These are phyloP conservation scores for Isoetes taiwanensis DNA, from an alignment of 75 land plant genomes.

Conservation along the genomic window DNA sequence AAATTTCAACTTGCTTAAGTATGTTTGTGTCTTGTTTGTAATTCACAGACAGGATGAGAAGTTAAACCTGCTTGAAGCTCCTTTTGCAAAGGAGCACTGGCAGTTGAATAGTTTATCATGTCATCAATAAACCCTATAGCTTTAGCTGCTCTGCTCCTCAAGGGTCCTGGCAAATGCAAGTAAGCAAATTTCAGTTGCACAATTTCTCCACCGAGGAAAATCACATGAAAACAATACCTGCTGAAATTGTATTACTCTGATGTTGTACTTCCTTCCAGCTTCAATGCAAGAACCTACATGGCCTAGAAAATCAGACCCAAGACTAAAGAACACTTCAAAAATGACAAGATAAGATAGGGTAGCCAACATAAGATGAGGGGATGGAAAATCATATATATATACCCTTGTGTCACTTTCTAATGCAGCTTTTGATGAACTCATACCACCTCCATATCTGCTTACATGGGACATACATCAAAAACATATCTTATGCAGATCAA, in stretches of 20 bases:
- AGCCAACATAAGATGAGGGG: conserved; percentile 3
- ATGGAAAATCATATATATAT: conserved; percentile 1
- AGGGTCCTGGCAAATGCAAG: conserved; percentile 52
- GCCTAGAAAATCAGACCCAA: too few relatives aligned
- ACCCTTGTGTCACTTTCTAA: conserved; percentile 94
- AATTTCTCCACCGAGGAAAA: too few relatives aligned
- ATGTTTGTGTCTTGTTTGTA: neutral
- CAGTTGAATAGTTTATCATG: conserved; percentile 79
- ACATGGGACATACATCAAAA: neutral
- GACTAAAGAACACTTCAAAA: too few relatives aligned
- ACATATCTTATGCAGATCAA: too few relatives aligned
- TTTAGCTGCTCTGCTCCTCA: conserved; percentile 95
- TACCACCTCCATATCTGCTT: conserved; percentile 94
- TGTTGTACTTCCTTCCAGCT: conserved; percentile 68
- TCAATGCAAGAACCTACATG: conserved; percentile 94
- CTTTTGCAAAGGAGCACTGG: conserved; percentile 90
- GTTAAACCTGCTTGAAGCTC: conserved; percentile 71
- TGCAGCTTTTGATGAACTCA: conserved; percentile 98
- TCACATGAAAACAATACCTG: too few relatives aligned
- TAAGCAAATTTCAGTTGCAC: too few relatives aligned
- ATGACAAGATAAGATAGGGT: too few relatives aligned
- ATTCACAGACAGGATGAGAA: neutral
- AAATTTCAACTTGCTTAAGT: neutral
- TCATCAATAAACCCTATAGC: conserved; percentile 96
- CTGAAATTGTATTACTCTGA: conserved; percentile 96